phyloP scores from a whole-genome alignment of 2,329 filamentous ascomycete genomes.

The Claviceps arundinis region DNA sequence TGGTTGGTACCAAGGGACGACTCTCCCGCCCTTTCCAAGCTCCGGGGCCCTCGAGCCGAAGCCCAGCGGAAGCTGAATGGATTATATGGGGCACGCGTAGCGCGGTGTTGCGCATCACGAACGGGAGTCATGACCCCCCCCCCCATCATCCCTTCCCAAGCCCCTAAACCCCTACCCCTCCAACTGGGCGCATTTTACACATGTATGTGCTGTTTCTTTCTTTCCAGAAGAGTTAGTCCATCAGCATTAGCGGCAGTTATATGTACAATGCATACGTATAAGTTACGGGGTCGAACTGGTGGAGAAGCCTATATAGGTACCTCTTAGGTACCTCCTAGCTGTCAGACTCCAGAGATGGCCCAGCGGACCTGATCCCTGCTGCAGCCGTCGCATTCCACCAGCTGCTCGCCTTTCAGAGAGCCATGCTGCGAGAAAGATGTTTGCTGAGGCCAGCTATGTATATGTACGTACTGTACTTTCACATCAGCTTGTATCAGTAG shows the following conservation, averaged over 20 bases:
- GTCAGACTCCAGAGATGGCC: not conserved
- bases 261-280: not conserved
- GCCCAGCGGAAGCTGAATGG: not conserved
- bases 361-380: not conserved
- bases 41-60: not conserved
- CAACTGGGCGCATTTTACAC: not conserved
- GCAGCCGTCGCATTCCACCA: conserved; percentile 6
- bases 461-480: too few species aligned
- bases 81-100: not conserved
- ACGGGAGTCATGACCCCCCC: too few species aligned
- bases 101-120: not conserved
- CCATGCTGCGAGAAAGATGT: not conserved
- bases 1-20: too few species aligned
- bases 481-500: too few species aligned
- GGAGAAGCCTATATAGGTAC: too few species aligned
- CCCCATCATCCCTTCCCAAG: too few species aligned
- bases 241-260: not conserved
- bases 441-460: not conserved
- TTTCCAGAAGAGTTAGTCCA: not conserved
- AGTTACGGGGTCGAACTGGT: too few species aligned
- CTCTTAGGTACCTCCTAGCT: too few species aligned
- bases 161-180: too few species aligned
- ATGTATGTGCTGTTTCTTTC: not conserved
- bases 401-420: not conserved
- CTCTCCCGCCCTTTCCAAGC: not conserved